These are phyloP conservation scores for Primulina huaijiensis DNA, from an alignment of 257 asterid species.

Conservation along the genomic window DNA sequence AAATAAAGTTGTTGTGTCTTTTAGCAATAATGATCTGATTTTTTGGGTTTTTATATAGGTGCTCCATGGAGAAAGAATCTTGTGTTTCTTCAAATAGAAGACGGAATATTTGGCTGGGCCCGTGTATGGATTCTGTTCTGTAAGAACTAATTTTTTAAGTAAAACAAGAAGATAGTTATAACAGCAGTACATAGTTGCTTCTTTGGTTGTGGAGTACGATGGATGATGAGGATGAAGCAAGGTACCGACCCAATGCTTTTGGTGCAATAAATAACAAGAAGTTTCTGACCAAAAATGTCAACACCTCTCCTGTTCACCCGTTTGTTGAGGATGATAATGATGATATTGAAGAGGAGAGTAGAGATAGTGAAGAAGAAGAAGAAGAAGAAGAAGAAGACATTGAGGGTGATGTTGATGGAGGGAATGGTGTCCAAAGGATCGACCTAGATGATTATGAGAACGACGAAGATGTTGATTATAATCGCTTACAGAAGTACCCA, in stretches of 20 bases:
- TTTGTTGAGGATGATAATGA: conserved; percentile 23
- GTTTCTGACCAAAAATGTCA: conserved; percentile 26
- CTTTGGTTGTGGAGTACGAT: conserved; percentile 10
- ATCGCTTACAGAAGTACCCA: conserved; percentile 45
- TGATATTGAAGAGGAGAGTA: conserved; percentile 22
- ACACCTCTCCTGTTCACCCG: conserved; percentile 20
- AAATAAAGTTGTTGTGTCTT: background rate
- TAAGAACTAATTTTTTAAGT: background rate
- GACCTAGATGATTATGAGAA: conserved; percentile 34
- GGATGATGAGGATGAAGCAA: conserved; percentile 24
- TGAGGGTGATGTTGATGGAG: conserved; percentile 33
- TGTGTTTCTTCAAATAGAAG: conserved; percentile 21
- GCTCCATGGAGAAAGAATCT: background rate
- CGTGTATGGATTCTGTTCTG: background rate
- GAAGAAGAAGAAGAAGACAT: conserved; percentile 41
- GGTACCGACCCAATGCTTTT: conserved; percentile 22
- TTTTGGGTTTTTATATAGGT: conserved; percentile 15
- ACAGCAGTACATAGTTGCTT: background rate
- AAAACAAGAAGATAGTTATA: background rate
- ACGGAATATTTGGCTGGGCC: conserved; percentile 9
- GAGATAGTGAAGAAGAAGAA: conserved; percentile 16
- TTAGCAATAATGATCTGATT: conserved; percentile 10
- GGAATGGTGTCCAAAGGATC: conserved; percentile 45
- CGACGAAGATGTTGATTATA: conserved; percentile 44
- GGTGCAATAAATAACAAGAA: conserved; percentile 36